Evolutionary conservation across 2,329 filamentous ascomycete species (phyloP).

Genomic region (Pyricularia sp.): DNA sequence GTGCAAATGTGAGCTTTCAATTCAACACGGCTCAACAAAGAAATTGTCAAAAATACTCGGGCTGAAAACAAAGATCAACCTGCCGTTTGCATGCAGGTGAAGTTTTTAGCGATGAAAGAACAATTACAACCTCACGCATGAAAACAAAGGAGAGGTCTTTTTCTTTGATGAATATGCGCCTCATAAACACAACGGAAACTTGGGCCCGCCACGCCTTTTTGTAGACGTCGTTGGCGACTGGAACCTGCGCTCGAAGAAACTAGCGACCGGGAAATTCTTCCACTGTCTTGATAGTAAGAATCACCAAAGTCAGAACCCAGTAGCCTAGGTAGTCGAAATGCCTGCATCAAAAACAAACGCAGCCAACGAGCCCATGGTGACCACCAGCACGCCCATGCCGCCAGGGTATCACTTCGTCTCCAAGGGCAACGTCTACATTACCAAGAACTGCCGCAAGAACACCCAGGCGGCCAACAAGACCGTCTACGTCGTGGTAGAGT

Average conservation of each 20-base stretch:
- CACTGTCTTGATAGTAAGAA: neutral
- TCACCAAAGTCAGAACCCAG: neutral
- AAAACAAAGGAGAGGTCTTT: neutral
- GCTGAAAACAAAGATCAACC: neutral
- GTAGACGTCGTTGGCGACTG: neutral
- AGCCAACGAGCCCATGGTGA: neutral
- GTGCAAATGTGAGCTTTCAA: neutral
- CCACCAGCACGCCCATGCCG: conserved; percentile 21
- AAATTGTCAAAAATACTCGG: neutral
- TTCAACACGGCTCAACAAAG: neutral
- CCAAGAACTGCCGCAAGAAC: conserved; percentile 26
- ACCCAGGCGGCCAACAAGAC: conserved; percentile 21
- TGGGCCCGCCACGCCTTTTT: neutral
- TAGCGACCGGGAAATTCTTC: neutral
- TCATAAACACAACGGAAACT: neutral
- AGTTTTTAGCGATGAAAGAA: neutral
- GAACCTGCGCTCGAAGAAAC: neutral
- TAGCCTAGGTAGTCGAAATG: neutral
- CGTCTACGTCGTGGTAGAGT: conserved; percentile 26
- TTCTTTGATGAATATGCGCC: neutral
- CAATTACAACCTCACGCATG: neutral
- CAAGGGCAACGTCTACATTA: conserved; percentile 32
- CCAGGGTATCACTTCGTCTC: conserved; percentile 29
- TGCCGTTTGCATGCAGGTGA: neutral
- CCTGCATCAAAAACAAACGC: neutral